Base-by-base conservation (phyloP, 2,329 filamentous ascomycete genomes). In the Ramularia endophylla region DNA sequence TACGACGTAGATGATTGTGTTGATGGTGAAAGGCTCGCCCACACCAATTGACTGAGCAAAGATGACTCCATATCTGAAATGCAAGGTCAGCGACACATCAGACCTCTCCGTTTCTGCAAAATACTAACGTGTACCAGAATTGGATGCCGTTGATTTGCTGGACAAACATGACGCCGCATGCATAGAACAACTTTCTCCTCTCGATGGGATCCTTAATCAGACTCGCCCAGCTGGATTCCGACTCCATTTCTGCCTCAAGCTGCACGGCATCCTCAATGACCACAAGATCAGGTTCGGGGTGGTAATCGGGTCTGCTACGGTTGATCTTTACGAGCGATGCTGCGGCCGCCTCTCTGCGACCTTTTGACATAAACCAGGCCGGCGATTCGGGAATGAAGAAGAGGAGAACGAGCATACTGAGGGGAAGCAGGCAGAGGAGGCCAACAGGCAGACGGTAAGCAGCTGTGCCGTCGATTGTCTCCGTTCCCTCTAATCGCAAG, bases 71-170 rank as follows among this genome's bases (percentile, higher is more conserved):
- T 51, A 53, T 12, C 31, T 34, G 31, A 4, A 3, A n/a, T n/a
- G 11, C 8, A 34, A 7, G 15, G 31, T 34, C 16, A 34, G 31
- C n/a, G 19, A 22, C 8, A n/a, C 6, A 13, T n/a, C 31, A 34
- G 19, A 19, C 4, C 15, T 34, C 16, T 11, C 6, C 16, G 7
- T 12, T 16, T 11, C 6, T 17, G 9, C 19, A 19, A 8, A n/a
- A 4, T 34, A 34, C 32, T 34, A 15, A 34, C 7, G 46, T 47
- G 36, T 53, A 53, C 43, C 43, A 53, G 41, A 51, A 72, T 35
- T 69, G 65, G 38, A 72, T 72, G 15, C 70, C 69, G 57, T 69
- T 69, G 56, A 73, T 68, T 56, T 73, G 69, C 49, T 73, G 69
- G 2, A 68, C 65, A 28, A 69, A 59, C 43, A 72, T 56, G 16